Conservation (phyloP, 306 rosid genomes). For the Castanea sativa region DNA sequence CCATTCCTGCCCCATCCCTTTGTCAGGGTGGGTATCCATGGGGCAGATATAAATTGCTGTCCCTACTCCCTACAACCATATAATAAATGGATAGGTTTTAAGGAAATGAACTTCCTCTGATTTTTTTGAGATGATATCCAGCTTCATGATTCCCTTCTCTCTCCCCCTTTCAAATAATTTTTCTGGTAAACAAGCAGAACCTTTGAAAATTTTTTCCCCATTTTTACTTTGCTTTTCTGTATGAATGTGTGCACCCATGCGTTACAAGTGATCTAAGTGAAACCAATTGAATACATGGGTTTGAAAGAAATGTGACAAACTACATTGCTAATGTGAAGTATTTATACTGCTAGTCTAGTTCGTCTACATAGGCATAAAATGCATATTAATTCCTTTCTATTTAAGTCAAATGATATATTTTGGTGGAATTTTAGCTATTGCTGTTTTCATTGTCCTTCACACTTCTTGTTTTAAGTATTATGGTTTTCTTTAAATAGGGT, state of each 20-base stretch:
- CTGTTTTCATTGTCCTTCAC: not conserved
- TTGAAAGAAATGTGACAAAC: not conserved
- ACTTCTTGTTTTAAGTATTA: not conserved
- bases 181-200: not conserved
- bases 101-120: too few relatives aligned
- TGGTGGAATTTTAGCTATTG: not conserved
- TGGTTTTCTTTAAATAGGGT: constrained; percentile 56
- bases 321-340: not conserved
- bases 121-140: not conserved
- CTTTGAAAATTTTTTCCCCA: not conserved
- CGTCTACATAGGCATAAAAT: not conserved
- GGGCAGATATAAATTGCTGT: too few relatives aligned
- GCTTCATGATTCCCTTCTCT: not conserved
- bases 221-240: not conserved
- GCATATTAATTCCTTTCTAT: not conserved
- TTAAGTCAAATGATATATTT: not conserved
- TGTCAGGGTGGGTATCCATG: too few relatives aligned
- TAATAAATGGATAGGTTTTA: too few relatives aligned
- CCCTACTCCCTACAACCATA: too few relatives aligned
- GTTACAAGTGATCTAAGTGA: not conserved
- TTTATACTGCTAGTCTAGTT: not conserved
- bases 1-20: too few relatives aligned
- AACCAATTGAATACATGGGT: not conserved
- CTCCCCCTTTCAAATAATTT: not conserved
- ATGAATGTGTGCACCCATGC: not conserved